These are phyloP conservation scores for Aspergillus novofumigatus DNA, from an alignment of 2,329 filamentous ascomycete species.

Conservation along the genomic window DNA sequence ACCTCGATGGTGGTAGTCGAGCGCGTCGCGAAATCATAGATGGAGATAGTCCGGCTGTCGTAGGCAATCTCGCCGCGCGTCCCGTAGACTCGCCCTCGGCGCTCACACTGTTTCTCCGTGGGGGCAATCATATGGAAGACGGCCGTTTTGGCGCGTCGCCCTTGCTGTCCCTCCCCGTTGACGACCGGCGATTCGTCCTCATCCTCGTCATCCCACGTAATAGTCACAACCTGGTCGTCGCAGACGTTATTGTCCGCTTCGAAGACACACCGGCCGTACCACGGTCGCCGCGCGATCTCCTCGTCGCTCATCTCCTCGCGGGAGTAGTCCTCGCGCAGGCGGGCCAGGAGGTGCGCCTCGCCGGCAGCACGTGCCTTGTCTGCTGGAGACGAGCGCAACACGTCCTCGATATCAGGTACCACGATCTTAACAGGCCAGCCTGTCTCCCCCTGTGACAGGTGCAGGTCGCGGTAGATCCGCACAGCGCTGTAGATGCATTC, in stretches of 20 bases:
- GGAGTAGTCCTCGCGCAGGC: constrained; percentile 54
- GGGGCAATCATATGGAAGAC: constrained; percentile 93
- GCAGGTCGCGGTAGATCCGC: constrained; percentile 70
- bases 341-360: constrained; percentile 45
- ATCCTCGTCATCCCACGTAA: constrained; percentile 70
- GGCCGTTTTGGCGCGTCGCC: constrained; percentile 64
- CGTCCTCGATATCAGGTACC: constrained; percentile 86
- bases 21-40: constrained; percentile 67
- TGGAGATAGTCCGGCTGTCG: constrained; percentile 70
- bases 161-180: too few species aligned
- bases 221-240: constrained; percentile 86
- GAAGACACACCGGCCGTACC: constrained; percentile 95
- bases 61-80: constrained; percentile 81
- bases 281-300: constrained; percentile 49
- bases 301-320: constrained; percentile 50
- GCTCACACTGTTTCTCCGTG: constrained; percentile 79
- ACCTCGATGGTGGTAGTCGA: constrained; percentile 50
- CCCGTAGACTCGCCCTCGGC: constrained; percentile 82
- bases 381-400: constrained; percentile 40
- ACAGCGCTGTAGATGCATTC: constrained; percentile 82
- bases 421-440: constrained; percentile 85
- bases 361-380: too few species aligned
- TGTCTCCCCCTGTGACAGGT: constrained; percentile 63
- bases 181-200: too few species aligned
- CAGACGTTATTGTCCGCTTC: constrained; percentile 90